These are phyloP conservation scores for Claviceps citrina DNA, from an alignment of 2,329 filamentous ascomycete species.

Conservation along the genomic window DNA sequence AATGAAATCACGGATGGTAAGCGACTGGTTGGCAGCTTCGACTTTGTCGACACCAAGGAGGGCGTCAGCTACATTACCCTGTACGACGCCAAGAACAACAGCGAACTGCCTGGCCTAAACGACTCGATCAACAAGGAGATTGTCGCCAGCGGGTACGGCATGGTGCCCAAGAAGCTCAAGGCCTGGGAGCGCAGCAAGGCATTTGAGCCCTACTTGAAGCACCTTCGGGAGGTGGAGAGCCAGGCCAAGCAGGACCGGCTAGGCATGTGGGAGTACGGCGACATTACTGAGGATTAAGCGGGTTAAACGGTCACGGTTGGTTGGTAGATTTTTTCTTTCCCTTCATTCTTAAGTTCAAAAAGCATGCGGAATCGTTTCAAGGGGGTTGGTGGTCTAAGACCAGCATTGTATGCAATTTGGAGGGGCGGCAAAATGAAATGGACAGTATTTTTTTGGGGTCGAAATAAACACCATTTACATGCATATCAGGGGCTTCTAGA, in stretches of 20 bases:
- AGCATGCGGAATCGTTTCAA: too few species aligned
- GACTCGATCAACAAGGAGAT: constrained; percentile 85
- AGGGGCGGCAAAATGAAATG: not conserved
- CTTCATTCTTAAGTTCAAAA: too few species aligned
- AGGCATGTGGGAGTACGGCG: constrained; percentile 98
- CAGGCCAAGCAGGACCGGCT: constrained; percentile 65
- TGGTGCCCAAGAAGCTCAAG: constrained; percentile 86
- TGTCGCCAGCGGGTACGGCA: constrained; percentile 66
- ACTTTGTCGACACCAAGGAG: constrained; percentile 65
- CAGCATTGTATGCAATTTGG: too few species aligned
- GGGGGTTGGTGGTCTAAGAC: too few species aligned
- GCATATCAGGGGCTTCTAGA: too few species aligned
- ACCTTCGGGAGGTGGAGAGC: constrained; percentile 56
- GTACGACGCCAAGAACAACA: constrained; percentile 57
- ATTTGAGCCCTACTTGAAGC: constrained; percentile 55
- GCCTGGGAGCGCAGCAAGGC: constrained; percentile 65
- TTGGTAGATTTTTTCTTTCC: too few species aligned
- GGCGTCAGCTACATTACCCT: constrained; percentile 75
- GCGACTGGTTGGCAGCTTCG: constrained; percentile 78
- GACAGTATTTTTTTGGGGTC: too few species aligned
- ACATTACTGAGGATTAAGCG: constrained; percentile 74
- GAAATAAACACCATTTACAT: too few species aligned
- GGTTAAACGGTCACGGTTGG: too few species aligned
- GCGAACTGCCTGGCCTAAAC: constrained; percentile 39
- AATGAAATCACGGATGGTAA: constrained; percentile 58